Base-by-base conservation (phyloP, 768 basidiomycete genomes). In the Stropharia rugosoannulata region DNA sequence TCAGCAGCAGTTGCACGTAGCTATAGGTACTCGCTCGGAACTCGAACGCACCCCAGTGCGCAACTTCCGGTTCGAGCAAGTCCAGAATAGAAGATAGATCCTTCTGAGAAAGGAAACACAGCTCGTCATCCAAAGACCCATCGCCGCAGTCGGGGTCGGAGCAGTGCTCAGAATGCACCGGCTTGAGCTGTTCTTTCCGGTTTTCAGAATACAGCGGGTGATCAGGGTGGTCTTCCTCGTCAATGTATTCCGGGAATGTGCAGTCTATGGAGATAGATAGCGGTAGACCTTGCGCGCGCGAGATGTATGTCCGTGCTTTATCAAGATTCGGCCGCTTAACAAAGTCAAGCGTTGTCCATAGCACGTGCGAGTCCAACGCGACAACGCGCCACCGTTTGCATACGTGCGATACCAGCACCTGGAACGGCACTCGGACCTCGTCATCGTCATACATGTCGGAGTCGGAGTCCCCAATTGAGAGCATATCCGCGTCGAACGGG, bases 321-420 rank as follows among this genome's bases (percentile, higher is more conserved):
- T 79, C 77, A 51, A 79, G 77, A 1, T 79, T 77, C 3, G 73
- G 68, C 22, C 67, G 73, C 37, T 71, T 68, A 4, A 58, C 40
- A 41, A 80, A 81, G 3, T 67, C 61, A 39, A 88, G 70, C 29
- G 56, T 67, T 10, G 80, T 80, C 86, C 86, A 89, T 15, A 88
- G 73, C 8, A 72, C 69, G 0, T 84, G 81, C 0, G 80, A 80
- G 29, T 77, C 76, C 27, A 87, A 52, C 3, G 84, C 79, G 18
- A 77, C 67, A 32, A 68, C 70, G 46, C 85, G 81, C 86, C 86
- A 87, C 54, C 77, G 81, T 22, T 62, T 70, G 66, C 85, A 87
- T 9, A 86, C 79, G 60, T 85, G 85, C 15, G 85, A 85, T 12
- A 79, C 82, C 60, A 84, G 70, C 27, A 84, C 69, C 59, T 80